Evolutionary conservation across 371 early-diverging fungal species (phyloP).

Genomic region (Apophysomyces elegans): DNA sequence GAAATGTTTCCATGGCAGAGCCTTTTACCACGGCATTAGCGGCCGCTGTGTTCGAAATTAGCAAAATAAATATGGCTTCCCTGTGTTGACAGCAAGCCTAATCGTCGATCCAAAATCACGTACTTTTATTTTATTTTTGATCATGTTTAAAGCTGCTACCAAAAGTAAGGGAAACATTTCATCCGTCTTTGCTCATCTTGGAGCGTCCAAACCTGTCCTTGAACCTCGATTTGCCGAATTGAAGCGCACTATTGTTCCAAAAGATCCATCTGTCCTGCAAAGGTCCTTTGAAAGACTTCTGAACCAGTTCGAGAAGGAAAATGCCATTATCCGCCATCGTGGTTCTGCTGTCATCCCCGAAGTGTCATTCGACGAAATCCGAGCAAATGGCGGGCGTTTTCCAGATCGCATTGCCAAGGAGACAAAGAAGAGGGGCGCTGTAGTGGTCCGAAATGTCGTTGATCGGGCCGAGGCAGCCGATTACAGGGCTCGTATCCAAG

Average conservation of each 20-base stretch:
- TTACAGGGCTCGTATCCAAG: constrained; percentile 37
- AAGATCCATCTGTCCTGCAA: constrained; percentile 27
- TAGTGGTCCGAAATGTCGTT: constrained; percentile 39
- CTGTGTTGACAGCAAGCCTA: neutral
- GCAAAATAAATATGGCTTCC: neutral
- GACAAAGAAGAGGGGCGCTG: constrained; percentile 37
- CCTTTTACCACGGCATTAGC: too few relatives aligned
- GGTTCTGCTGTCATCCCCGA: constrained; percentile 40
- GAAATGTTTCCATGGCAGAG: too few relatives aligned
- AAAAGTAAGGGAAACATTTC: constrained; percentile 48
- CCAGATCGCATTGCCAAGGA: constrained; percentile 27
- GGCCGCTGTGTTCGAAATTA: too few relatives aligned
- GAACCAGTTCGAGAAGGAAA: constrained; percentile 30
- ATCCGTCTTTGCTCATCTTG: constrained; percentile 42
- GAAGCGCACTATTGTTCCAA: constrained; percentile 31
- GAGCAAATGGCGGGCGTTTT: constrained; percentile 35
- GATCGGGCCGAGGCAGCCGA: constrained; percentile 30
- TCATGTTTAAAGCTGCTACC: constrained; percentile 17
- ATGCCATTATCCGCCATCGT: constrained; percentile 25
- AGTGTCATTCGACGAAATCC: constrained; percentile 31
- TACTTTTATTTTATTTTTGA: neutral
- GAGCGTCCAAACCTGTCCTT: constrained; percentile 28
- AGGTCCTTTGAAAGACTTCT: constrained; percentile 34
- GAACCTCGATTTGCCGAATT: constrained; percentile 31
- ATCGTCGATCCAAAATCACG: neutral